Percentiles rank a stretch among this genome's conserved stretches.
phyloP scores from a whole-genome alignment of 345 rosid species.

The Hibiscus mutabilis region DNA sequence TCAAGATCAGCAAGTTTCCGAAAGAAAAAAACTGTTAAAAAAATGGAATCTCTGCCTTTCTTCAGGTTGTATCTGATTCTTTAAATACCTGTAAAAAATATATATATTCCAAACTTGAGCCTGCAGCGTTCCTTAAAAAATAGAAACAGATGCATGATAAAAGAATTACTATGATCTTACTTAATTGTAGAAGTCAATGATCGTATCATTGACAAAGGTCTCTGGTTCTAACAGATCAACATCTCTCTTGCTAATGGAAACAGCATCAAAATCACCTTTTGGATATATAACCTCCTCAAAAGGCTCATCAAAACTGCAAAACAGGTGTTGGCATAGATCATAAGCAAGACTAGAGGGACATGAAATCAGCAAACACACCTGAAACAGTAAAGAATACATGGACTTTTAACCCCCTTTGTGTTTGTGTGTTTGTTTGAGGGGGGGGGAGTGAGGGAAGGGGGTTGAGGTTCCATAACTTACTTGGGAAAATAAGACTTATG shows the following conservation, averaged over 20 bases:
- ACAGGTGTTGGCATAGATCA: constrained; percentile 14
- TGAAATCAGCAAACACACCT: not conserved
- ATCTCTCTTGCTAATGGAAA: constrained; percentile 84
- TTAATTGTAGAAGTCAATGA: constrained; percentile 95
- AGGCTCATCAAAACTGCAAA: constrained; percentile 71
- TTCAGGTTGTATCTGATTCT: constrained; percentile 58
- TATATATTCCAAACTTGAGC: not conserved
- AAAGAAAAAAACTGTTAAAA: constrained; percentile 96
- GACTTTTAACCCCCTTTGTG: not conserved
- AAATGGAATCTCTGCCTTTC: constrained; percentile 74
- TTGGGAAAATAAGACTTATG: constrained; percentile 57
- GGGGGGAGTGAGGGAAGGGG: not conserved
- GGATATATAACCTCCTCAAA: constrained; percentile 91
- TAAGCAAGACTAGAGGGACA: not conserved
- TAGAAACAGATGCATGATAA: not conserved
- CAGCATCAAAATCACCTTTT: constrained; percentile 89
- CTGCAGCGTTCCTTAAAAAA: not conserved
- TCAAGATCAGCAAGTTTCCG: constrained; percentile 98
- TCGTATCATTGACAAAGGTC: constrained; percentile 93
- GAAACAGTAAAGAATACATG: not conserved
- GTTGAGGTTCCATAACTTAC: constrained; percentile 35
- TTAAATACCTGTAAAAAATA: constrained; percentile 59
- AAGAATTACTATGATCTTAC: constrained; percentile 32
- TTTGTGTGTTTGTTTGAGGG: too few relatives aligned
- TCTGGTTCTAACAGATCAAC: constrained; percentile 92